These are phyloP conservation scores for Aspergillus incahuasiensis DNA, from an alignment of 495 filamentous ascomycete species.

Conservation along the genomic window DNA sequence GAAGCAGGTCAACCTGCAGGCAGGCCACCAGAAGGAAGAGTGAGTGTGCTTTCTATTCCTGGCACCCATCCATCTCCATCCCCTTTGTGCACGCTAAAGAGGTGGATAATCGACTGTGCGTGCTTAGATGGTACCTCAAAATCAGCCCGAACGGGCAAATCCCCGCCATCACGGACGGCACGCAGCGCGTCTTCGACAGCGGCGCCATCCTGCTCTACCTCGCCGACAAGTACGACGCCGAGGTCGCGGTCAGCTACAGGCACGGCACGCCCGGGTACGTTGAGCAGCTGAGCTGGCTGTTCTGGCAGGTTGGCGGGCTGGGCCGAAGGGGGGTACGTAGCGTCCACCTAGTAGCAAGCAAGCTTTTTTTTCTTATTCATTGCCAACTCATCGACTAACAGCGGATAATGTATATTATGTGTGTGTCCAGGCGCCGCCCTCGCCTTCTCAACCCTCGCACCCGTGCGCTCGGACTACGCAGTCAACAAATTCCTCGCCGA, in stretches of 20 bases:
- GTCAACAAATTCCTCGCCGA: conserved; percentile 39
- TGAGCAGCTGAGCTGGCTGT: conserved; percentile 43
- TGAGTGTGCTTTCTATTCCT: conserved; percentile 22
- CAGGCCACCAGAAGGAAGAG: conserved; percentile 68
- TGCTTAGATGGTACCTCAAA: conserved; percentile 65
- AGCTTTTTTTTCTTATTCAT: background rate
- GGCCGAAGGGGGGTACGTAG: conserved; percentile 34
- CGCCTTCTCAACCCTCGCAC: conserved; percentile 37
- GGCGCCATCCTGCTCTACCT: conserved; percentile 48
- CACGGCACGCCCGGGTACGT: conserved; percentile 39
- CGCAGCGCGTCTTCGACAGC: conserved; percentile 43
- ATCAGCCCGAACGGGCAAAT: conserved; percentile 93
- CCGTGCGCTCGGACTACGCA: conserved; percentile 35
- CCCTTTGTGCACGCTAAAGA: background rate
- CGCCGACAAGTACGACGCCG: conserved; percentile 40
- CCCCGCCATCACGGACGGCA: conserved; percentile 55
- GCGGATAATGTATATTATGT: background rate
- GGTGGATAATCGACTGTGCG: no score
- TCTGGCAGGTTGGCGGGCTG: conserved; percentile 40
- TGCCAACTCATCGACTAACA: no score
- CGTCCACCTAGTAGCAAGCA: no score
- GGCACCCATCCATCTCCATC: background rate
- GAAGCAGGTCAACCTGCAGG: conserved; percentile 56
- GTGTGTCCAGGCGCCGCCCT: conserved; percentile 36
- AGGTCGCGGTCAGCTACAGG: conserved; percentile 40